Percentiles rank a stretch among this genome's conserved stretches.
Evolutionary conservation across 345 rosid genomes (phyloP).

Genomic region (Brassica cretica): DNA sequence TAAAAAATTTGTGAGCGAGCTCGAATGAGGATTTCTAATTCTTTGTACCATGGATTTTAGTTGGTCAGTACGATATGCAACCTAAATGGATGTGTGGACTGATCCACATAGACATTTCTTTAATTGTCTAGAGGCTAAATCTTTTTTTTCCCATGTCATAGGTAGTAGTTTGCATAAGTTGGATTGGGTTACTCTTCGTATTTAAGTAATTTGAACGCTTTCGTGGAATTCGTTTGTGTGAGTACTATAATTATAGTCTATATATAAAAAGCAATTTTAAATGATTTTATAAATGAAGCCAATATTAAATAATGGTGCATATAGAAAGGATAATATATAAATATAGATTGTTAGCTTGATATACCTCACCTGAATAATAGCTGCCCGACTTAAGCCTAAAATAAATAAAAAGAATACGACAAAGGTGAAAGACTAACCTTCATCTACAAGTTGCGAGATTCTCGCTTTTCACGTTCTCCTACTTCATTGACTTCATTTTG

Average conservation of each 20-base stretch:
- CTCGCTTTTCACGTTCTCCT: conserved; percentile 36
- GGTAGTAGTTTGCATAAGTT: not conserved
- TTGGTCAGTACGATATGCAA: not conserved
- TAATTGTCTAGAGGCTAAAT: too few species aligned
- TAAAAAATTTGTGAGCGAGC: not conserved
- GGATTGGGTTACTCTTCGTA: not conserved
- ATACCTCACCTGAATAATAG: conserved; percentile 32
- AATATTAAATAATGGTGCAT: not conserved
- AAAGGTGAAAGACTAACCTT: conserved; percentile 28
- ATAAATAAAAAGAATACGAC: conserved; percentile 9
- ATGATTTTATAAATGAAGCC: not conserved
- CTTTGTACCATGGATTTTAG: not conserved
- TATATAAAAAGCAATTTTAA: not conserved
- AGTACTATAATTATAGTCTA: not conserved
- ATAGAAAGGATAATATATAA: not conserved
- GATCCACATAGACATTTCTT: not conserved
- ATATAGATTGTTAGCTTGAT: conserved; percentile 17
- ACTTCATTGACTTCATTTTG: conserved; percentile 25
- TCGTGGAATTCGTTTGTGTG: not conserved
- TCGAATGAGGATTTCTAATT: not conserved
- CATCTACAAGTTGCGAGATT: conserved; percentile 28
- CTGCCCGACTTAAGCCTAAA: conserved; percentile 26
- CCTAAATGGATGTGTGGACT: not conserved
- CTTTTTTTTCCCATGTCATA: not conserved
- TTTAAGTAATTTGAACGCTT: not conserved